Base-by-base conservation (phyloP, 345 rosid species). In the Eucalyptus tenuipes region DNA sequence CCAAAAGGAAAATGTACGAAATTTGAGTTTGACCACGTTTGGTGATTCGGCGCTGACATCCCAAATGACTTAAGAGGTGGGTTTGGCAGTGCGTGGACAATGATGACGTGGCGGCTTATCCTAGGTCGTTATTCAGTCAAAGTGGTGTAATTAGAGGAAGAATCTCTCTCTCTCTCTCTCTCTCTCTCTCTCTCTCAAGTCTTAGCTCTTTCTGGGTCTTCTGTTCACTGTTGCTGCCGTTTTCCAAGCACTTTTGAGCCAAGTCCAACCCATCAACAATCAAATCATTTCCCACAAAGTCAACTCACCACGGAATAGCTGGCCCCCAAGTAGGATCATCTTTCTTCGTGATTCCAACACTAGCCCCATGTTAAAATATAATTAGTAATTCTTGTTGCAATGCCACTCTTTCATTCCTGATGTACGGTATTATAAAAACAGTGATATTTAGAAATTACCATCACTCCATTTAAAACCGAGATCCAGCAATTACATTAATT, bases 61-160 rank as follows among this genome's bases (percentile, higher is more conserved):
- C 64, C 1, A 22, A 5, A 24, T 25, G 64, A 57, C 64, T 24
- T 4, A 2, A 0, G 61, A 27, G 0, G 66, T 0, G 15, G 4
- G 66, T 27, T 27, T 12, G 0, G 66, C 31, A 13, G 31, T 13
- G 31, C 31, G 7, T 27, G 66, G 66, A 12, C 27, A 25, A 27
- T 27, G 66, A 59, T 27, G 66, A 59, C 27, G 27, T 8, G 66
- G n/a, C 7, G 15, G 31, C n/a, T 59, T 11, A 59, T 59, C 31
- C 15, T 11, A 59, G 29, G 13, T 50, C 22, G 31, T 27, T 59
- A 59, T 2, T 29, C 3, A 7, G 18, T 61, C 71, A 13, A 3
- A 13, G 10, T 31, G 1, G 40, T 66, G 79, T 16, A 16, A 66
- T 15, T 17, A 16, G 6, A n/a, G 18, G 16, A 4, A 27, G 64